Conservation (phyloP, 345 rosid genomes). For the Pugionium dolabratum region DNA sequence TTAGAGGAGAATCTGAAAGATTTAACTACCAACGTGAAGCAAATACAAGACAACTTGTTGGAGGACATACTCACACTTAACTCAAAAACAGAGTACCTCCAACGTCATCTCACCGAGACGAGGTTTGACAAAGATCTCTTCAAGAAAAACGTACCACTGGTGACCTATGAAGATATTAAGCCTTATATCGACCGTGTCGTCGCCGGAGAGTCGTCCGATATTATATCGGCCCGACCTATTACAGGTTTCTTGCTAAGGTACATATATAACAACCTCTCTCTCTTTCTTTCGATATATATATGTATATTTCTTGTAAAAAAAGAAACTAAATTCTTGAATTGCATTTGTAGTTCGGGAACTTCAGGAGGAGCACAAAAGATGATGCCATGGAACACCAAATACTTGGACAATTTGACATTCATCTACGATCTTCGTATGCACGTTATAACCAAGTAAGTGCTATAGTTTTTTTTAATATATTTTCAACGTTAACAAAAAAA, state of each 20-base stretch:
- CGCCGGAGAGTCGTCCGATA: constrained; percentile 54
- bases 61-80: constrained; percentile 56
- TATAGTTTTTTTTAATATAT: not conserved
- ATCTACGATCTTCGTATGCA: not conserved
- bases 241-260: constrained; percentile 90
- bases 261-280: not conserved
- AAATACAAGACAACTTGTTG: constrained; percentile 54
- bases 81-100: constrained; percentile 57
- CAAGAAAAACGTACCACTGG: constrained; percentile 60
- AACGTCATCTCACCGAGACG: constrained; percentile 39
- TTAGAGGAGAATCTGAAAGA: constrained; percentile 57
- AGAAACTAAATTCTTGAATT: constrained; percentile 4
- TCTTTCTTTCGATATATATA: not conserved
- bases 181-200: constrained; percentile 56
- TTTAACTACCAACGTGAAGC: constrained; percentile 57
- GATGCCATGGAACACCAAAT: constrained; percentile 51
- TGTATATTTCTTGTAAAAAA: not conserved
- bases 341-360: constrained; percentile 57
- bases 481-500: too few species aligned
- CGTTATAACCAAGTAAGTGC: constrained; percentile 17
- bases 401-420: not conserved
- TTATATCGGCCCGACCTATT: constrained; percentile 71
- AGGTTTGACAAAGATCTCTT: constrained; percentile 43
- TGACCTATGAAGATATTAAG: constrained; percentile 64
- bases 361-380: constrained; percentile 66